These are phyloP conservation scores for Fusarium duplospermum DNA, from an alignment of 2,329 filamentous ascomycete genomes.

Conservation along the genomic window DNA sequence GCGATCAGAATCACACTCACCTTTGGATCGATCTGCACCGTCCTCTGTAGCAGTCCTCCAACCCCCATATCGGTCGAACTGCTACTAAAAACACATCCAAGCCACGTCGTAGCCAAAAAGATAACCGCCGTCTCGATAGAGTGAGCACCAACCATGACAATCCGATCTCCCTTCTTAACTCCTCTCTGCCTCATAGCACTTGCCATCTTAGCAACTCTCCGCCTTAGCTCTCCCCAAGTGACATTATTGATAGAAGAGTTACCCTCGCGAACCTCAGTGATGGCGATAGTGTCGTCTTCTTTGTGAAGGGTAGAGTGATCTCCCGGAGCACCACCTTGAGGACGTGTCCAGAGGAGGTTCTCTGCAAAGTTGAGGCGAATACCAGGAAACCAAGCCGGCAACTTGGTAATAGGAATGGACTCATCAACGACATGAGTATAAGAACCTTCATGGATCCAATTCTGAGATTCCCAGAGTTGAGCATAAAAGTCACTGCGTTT, in stretches of 20 bases:
- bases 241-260: conserved; percentile 65
- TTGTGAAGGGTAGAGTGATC: conserved; percentile 68
- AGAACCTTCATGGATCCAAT: conserved; percentile 72
- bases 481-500: conserved; percentile 74
- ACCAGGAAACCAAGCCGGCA: conserved; percentile 83
- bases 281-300: conserved; percentile 76
- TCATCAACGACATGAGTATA: conserved; percentile 75
- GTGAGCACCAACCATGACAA: conserved; percentile 81
- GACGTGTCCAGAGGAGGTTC: conserved; percentile 76
- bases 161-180: conserved; percentile 76
- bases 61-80: conserved; percentile 87
- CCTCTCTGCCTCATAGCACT: conserved; percentile 75
- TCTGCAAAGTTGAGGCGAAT: conserved; percentile 82
- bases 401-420: conserved; percentile 72
- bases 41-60: conserved; percentile 79
- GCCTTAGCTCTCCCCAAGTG: conserved; percentile 75
- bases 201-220: conserved; percentile 67
- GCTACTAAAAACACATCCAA: conserved; percentile 81
- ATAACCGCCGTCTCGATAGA: conserved; percentile 79
- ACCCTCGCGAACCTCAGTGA: conserved; percentile 80
- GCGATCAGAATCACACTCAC: conserved; percentile 46
- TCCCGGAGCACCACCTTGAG: conserved; percentile 54
- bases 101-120: conserved; percentile 74
- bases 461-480: conserved; percentile 69
- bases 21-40: conserved; percentile 79